A percentile compares a stretch with the other conserved stretches of the same genome.
These are phyloP conservation scores for Fusarium sp. DNA, from an alignment of 2,329 filamentous ascomycete species.

Conservation along the genomic window DNA sequence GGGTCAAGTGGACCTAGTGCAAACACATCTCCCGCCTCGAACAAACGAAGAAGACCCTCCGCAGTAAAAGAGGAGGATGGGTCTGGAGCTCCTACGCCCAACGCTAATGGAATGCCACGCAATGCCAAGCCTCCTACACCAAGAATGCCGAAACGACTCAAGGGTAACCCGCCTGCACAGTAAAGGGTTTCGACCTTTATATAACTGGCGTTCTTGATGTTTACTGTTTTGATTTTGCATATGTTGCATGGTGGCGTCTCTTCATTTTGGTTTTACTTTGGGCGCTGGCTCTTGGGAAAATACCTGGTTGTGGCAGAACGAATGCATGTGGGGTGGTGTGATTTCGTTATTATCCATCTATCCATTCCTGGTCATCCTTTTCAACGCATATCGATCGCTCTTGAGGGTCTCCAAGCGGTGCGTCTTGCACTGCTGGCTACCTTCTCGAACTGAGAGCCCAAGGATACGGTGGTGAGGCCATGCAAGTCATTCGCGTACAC, in stretches of 20 bases:
- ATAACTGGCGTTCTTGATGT: neutral
- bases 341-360: slow-evolving; percentile 17
- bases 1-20: slow-evolving; percentile 74
- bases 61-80: slow-evolving; percentile 68
- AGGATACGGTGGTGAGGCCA: slow-evolving; percentile 3
- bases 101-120: slow-evolving; percentile 63
- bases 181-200: slow-evolving; percentile 2
- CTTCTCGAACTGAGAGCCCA: neutral
- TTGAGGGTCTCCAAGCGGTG: slow-evolving; percentile 11
- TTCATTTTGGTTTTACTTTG: slow-evolving; percentile 38
- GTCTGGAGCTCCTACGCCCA: slow-evolving; percentile 62
- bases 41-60: slow-evolving; percentile 69
- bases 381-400: slow-evolving; percentile 23
- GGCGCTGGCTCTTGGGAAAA: slow-evolving; percentile 40
- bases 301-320: slow-evolving; percentile 38
- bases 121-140: slow-evolving; percentile 69
- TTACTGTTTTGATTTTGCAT: slow-evolving; percentile 46
- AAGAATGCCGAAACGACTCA: slow-evolving; percentile 66
- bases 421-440: neutral
- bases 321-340: slow-evolving; percentile 41
- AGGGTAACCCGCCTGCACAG: slow-evolving; percentile 58
- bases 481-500: slow-evolving; percentile 15
- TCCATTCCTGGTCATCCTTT: slow-evolving; percentile 15
- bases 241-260: slow-evolving; percentile 55
- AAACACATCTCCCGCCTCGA: slow-evolving; percentile 73